phyloP scores from a whole-genome alignment of 345 rosid species.

The Populus davidiana region DNA sequence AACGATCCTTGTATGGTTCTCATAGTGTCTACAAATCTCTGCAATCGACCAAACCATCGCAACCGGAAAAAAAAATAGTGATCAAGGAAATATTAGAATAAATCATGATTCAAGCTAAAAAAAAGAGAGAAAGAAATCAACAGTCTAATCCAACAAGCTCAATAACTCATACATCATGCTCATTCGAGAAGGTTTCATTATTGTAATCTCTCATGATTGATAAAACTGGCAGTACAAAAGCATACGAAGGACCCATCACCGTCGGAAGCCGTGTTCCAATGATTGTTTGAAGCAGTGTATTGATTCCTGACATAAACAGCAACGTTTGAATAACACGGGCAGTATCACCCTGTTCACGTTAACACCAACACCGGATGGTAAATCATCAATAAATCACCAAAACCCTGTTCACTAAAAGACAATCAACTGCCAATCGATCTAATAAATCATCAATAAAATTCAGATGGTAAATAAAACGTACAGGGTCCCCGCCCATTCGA shows the following conservation, averaged over 20 bases:
- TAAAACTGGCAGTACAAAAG: conserved; percentile 65
- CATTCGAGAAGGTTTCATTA: conserved; percentile 43
- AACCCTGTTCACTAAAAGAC: neutral
- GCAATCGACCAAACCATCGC: conserved; percentile 26
- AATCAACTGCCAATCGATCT: neutral
- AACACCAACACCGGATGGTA: conserved; percentile 6
- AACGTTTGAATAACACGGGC: conserved; percentile 79
- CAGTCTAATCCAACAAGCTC: neutral
- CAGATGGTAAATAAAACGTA: conserved; percentile 31
- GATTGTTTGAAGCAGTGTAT: conserved; percentile 84
- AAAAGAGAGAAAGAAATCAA: neutral
- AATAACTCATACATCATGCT: conserved; percentile 52
- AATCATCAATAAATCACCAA: too few species aligned
- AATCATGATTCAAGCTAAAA: neutral
- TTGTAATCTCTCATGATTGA: conserved; percentile 72
- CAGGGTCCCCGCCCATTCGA: conserved; percentile 80
- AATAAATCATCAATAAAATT: neutral
- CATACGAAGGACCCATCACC: conserved; percentile 88
- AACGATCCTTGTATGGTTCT: conserved; percentile 92
- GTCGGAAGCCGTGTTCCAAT: conserved; percentile 89
- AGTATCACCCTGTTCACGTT: conserved; percentile 66
- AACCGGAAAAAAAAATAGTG: neutral
- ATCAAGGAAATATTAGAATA: neutral
- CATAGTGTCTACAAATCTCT: conserved; percentile 72
- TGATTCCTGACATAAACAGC: conserved; percentile 86